Evolutionary conservation across 2,329 filamentous ascomycete species (phyloP).

Genomic region (Xylariaceae sp.): DNA sequence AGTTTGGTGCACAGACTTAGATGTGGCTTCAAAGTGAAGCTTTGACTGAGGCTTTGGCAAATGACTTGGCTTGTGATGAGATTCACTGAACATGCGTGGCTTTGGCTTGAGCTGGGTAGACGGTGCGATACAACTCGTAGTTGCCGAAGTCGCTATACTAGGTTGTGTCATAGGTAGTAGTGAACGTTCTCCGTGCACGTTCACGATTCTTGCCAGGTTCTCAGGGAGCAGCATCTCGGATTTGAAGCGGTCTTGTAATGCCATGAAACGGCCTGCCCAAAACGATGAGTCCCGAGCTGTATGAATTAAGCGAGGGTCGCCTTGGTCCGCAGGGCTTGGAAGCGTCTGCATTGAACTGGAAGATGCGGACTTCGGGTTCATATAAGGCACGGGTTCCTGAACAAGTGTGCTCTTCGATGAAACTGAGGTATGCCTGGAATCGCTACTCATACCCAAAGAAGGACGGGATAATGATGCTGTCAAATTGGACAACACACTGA

Average conservation of each 20-base stretch:
- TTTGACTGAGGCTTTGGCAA: not conserved
- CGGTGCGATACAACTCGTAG: slow-evolving; percentile 13
- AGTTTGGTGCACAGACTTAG: not conserved
- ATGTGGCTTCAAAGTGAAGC: too few species aligned
- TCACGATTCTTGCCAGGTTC: slow-evolving; percentile 25
- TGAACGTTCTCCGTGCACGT: slow-evolving; percentile 22
- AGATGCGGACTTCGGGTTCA: slow-evolving; percentile 1
- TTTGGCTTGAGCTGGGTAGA: not conserved
- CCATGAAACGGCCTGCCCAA: slow-evolving; percentile 58
- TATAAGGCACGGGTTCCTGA: slow-evolving; percentile 5
- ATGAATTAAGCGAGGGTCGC: slow-evolving; percentile 33
- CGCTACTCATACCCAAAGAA: slow-evolving; percentile 30
- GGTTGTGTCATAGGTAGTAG: slow-evolving; percentile 9
- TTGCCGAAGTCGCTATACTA: slow-evolving; percentile 16
- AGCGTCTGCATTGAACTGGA: slow-evolving; percentile 14
- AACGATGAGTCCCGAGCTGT: slow-evolving; percentile 46
- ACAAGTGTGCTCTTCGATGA: slow-evolving; percentile 17
- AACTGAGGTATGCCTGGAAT: slow-evolving; percentile 39
- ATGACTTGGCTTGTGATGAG: slow-evolving; percentile 1
- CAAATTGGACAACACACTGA: slow-evolving; percentile 42
- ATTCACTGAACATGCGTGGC: not conserved
- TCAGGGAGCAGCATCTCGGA: slow-evolving; percentile 36
- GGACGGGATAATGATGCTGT: slow-evolving; percentile 41
- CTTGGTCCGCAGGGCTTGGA: not conserved
- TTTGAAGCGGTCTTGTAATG: slow-evolving; percentile 51